Evolutionary conservation across 2,329 filamentous ascomycete species (phyloP).

Genomic region (Fusarium paranaense): DNA sequence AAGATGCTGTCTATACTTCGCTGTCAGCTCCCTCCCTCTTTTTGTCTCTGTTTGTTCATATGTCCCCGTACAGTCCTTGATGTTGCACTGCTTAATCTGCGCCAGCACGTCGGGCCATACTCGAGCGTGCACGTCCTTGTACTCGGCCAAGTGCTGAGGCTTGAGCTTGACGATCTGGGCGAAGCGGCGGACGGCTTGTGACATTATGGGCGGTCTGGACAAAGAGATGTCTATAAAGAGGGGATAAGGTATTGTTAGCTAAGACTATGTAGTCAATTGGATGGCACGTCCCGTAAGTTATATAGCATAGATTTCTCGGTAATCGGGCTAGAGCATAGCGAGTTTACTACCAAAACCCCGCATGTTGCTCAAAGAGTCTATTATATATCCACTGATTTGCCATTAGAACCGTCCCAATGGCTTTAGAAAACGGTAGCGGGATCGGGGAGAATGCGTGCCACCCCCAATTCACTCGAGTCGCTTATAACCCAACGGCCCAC

Average conservation of each 20-base stretch:
- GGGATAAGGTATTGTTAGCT: background rate
- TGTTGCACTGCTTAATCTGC: slow-evolving; percentile 81
- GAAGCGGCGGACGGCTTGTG: slow-evolving; percentile 65
- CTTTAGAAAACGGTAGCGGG: background rate
- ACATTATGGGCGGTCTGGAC: slow-evolving; percentile 10
- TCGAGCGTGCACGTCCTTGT: slow-evolving; percentile 78
- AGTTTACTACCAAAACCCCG: slow-evolving; percentile 29
- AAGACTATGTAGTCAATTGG: background rate
- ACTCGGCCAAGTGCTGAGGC: slow-evolving; percentile 72
- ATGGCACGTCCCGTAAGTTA: background rate
- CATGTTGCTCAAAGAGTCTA: slow-evolving; percentile 2
- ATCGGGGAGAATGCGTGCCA: slow-evolving; percentile 5
- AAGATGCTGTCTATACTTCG: slow-evolving; percentile 74
- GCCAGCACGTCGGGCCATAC: slow-evolving; percentile 83
- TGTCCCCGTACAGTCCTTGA: slow-evolving; percentile 71
- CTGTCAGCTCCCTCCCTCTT: background rate
- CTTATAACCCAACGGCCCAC: slow-evolving; percentile 11
- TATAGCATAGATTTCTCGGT: slow-evolving; percentile 21
- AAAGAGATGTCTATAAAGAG: background rate
- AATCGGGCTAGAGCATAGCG: slow-evolving; percentile 36
- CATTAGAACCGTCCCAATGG: background rate
- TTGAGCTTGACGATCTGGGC: slow-evolving; percentile 80
- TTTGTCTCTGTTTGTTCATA: background rate
- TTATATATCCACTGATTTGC: slow-evolving; percentile 1
- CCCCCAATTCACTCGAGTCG: background rate